Conservation (phyloP, 768 basidiomycete genomes). For the Termitomyces sp. region DNA sequence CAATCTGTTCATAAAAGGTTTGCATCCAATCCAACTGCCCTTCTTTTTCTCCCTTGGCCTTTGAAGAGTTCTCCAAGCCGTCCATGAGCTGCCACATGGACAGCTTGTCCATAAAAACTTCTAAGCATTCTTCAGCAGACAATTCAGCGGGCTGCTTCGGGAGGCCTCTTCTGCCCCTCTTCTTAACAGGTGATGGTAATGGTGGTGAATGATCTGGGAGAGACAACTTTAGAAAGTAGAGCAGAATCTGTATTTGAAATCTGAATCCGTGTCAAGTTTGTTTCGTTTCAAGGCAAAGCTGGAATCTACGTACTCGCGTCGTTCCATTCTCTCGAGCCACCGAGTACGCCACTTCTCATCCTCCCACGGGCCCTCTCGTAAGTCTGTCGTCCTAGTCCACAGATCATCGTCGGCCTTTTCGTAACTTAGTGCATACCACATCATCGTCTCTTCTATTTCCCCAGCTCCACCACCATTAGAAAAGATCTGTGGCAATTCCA, state of each 20-base stretch:
- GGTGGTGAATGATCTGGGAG: conserved; percentile 42
- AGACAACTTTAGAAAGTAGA: conserved; percentile 62
- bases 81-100: conserved; percentile 71
- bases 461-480: conserved; percentile 53
- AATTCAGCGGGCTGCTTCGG: conserved; percentile 16
- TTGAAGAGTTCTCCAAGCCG: conserved; percentile 20
- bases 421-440: conserved; percentile 69
- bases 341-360: conserved; percentile 47
- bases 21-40: conserved; percentile 68
- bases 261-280: conserved; percentile 33
- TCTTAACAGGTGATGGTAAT: conserved; percentile 19
- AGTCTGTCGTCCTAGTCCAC: conserved; percentile 18
- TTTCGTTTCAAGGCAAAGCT: background rate
- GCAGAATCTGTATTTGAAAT: conserved; percentile 69
- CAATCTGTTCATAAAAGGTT: conserved; percentile 57
- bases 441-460: conserved; percentile 65
- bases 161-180: conserved; percentile 23
- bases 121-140: conserved; percentile 49
- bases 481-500: conserved; percentile 57
- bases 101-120: conserved; percentile 74
- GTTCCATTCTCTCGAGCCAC: conserved; percentile 66
- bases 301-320: conserved; percentile 46
- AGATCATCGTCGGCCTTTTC: conserved; percentile 42
- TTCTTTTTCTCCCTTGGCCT: conserved; percentile 17
- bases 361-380: conserved; percentile 32